A percentile compares a stretch with the other conserved stretches of the same genome.
Evolutionary conservation across 805 yeast genomes (phyloP).

Genomic region (Komagataella ulmi): DNA sequence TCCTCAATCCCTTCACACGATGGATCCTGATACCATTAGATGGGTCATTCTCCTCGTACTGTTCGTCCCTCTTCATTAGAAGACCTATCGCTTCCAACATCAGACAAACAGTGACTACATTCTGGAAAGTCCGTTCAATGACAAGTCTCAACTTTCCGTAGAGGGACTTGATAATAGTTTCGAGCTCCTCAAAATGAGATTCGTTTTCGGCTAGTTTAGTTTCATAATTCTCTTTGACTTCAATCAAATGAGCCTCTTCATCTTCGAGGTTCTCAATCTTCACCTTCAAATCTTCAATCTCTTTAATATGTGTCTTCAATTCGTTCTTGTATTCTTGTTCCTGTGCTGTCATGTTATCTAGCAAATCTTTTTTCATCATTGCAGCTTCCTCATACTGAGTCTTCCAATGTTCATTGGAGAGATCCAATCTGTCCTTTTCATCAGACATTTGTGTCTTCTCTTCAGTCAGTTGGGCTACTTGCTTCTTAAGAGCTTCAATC

Average conservation of each 20-base stretch:
- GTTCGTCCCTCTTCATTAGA: conserved; percentile 34
- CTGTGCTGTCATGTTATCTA: conserved; percentile 55
- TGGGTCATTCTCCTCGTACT: conserved; percentile 13
- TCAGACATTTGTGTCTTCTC: conserved; percentile 10
- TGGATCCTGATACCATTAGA: conserved; percentile 32
- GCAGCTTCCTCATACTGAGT: conserved; percentile 13
- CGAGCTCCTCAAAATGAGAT: conserved; percentile 8
- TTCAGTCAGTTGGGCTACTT: conserved; percentile 2
- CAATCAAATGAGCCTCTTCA: conserved; percentile 25
- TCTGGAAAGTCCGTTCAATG: conserved; percentile 20
- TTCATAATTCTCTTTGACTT: conserved; percentile 24
- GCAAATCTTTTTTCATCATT: conserved; percentile 43
- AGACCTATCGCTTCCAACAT: conserved; percentile 69
- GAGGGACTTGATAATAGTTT: conserved; percentile 10
- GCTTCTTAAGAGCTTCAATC: background rate
- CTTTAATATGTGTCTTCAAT: conserved; percentile 31
- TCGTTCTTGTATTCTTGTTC: conserved; percentile 48
- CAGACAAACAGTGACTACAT: conserved; percentile 36
- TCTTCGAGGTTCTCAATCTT: conserved; percentile 39
- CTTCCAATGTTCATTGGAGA: conserved; percentile 6
- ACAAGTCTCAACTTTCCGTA: conserved; percentile 27
- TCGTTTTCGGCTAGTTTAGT: conserved; percentile 13
- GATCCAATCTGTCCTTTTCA: conserved; percentile 11
- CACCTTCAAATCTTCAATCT: conserved; percentile 30
- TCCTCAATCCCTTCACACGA: conserved; percentile 69